Evolutionary conservation across 768 basidiomycete species (phyloP).

Genomic region (Pulveroboletus frians): DNA sequence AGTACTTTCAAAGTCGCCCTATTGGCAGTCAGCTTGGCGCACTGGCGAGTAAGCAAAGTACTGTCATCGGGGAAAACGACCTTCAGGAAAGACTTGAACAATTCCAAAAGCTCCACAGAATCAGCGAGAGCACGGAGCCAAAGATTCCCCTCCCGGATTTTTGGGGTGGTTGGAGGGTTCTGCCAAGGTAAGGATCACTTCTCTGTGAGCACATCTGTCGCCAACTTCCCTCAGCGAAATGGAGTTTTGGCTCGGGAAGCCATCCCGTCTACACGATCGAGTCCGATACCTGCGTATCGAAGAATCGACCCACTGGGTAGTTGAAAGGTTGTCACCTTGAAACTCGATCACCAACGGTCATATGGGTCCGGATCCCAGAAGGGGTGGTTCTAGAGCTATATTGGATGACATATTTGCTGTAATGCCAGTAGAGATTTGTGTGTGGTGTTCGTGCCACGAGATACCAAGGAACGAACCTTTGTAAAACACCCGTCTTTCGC

Average conservation of each 20-base stretch:
- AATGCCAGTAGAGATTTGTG: background rate
- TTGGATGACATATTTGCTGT: background rate
- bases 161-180: conserved; percentile 95
- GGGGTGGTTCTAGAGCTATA: background rate
- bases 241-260: conserved; percentile 96
- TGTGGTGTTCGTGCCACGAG: background rate
- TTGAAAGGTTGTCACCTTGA: conserved; percentile 76
- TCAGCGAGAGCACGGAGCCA: conserved; percentile 33
- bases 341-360: background rate
- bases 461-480: conserved; percentile 11
- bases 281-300: conserved; percentile 65
- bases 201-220: background rate
- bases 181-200: conserved; percentile 61
- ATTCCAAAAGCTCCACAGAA: conserved; percentile 54
- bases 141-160: conserved; percentile 78
- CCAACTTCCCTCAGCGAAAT: conserved; percentile 60
- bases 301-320: conserved; percentile 57
- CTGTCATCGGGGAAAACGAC: conserved; percentile 67
- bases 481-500: background rate
- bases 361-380: background rate
- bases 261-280: conserved; percentile 90
- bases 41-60: conserved; percentile 90
- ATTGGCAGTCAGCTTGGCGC: conserved; percentile 84
- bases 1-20: conserved; percentile 81
- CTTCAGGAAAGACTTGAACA: conserved; percentile 56